Percentiles rank a stretch among this genome's conserved stretches.
Conservation (phyloP, 768 basidiomycete genomes). For the Macrolepiota dolichaula region DNA sequence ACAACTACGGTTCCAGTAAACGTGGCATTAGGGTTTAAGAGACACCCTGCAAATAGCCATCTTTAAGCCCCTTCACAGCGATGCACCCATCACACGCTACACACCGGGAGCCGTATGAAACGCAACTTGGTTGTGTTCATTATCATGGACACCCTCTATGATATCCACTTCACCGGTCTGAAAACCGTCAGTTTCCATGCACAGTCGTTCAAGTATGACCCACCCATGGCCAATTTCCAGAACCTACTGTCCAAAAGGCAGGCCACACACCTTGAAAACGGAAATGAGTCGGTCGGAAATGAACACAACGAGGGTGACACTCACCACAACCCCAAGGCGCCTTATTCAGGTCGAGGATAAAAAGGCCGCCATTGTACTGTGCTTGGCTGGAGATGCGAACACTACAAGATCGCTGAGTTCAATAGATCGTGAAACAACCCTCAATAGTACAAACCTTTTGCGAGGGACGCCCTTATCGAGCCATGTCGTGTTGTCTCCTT, state of each 20-base stretch:
- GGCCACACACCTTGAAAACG: conserved; percentile 70
- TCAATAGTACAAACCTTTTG: conserved; percentile 44
- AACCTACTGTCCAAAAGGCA: conserved; percentile 74
- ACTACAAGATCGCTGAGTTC: conserved; percentile 29
- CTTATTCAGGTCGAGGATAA: conserved; percentile 78
- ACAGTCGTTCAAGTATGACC: conserved; percentile 18
- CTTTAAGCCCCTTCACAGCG: not conserved
- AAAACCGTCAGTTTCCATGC: conserved; percentile 5
- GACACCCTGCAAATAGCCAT: conserved; percentile 17
- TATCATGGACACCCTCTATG: conserved; percentile 82
- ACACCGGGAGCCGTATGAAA: conserved; percentile 71
- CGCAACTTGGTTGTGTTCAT: conserved; percentile 80
- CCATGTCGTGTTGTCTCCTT: conserved; percentile 65
- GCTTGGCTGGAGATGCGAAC: conserved; percentile 72
- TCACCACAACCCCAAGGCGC: conserved; percentile 89
- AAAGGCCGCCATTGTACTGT: conserved; percentile 72
- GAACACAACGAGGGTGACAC: conserved; percentile 17
- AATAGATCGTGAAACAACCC: not conserved
- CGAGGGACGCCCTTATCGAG: conserved; percentile 52
- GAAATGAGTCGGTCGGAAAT: conserved; percentile 1
- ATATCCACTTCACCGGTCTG: conserved; percentile 78
- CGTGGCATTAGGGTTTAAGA: conserved; percentile 19
- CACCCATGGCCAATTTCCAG: conserved; percentile 58
- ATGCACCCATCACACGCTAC: conserved; percentile 1
- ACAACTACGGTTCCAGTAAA: conserved; percentile 14